These are phyloP conservation scores for Drechslerella coelobrocha DNA, from an alignment of 2,329 filamentous ascomycete species.

Conservation along the genomic window DNA sequence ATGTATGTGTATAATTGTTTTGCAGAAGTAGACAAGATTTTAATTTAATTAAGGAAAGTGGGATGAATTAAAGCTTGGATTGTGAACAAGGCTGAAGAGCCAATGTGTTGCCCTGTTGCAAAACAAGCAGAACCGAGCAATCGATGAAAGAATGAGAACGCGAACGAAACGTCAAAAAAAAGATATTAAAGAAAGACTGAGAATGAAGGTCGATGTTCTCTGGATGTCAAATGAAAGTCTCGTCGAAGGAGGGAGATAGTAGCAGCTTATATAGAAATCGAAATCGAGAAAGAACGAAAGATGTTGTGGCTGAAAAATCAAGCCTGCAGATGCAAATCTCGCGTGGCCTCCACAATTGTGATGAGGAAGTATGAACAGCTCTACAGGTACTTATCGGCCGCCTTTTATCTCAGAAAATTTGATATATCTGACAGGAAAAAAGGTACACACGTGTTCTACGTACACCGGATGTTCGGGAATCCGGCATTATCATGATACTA, in stretches of 20 bases:
- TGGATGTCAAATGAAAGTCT: constrained; percentile 11
- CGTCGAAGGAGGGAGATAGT: constrained; percentile 1
- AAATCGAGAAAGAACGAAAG: background rate
- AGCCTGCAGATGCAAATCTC: constrained; percentile 34
- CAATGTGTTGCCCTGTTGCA: background rate
- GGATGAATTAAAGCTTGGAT: constrained; percentile 1
- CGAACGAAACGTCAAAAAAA: too few relatives aligned
- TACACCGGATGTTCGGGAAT: constrained; percentile 26
- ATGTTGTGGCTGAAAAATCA: constrained; percentile 20
- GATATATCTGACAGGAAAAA: constrained; percentile 4
- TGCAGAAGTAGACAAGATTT: too few relatives aligned
- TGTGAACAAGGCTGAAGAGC: constrained; percentile 3
- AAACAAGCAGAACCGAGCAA: constrained; percentile 20
- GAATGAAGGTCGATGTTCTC: constrained; percentile 11
- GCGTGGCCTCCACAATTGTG: constrained; percentile 49
- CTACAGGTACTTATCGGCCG: too few relatives aligned
- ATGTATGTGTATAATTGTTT: too few relatives aligned
- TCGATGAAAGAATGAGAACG: too few relatives aligned
- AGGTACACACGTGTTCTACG: background rate
- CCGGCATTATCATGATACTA: constrained; percentile 21
- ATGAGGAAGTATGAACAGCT: constrained; percentile 16
- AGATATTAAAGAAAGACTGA: constrained; percentile 28
- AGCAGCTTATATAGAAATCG: constrained; percentile 14
- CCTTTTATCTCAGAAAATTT: constrained; percentile 9
- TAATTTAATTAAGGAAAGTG: constrained; percentile 17